Base-by-base conservation (phyloP, 805 yeast species). In the Hanseniaspora meyeri region DNA sequence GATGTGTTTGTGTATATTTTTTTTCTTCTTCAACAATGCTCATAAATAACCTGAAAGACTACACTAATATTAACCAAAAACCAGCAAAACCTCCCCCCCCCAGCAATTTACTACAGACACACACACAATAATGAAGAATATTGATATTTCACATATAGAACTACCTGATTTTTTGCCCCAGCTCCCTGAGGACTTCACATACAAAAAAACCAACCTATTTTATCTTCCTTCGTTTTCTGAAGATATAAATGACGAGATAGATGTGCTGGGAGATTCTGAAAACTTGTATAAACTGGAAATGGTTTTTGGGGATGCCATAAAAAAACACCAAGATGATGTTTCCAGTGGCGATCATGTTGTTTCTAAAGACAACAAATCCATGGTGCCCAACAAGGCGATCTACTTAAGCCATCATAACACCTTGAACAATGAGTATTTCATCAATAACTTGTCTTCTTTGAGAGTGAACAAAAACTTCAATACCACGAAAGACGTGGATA, bases 111-210 rank as follows among this genome's bases (percentile, higher is more conserved):
- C n/a, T n/a, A n/a, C n/a, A n/a, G n/a, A n/a, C 27, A 24, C 5
- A 24, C 27, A 24, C 7, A 32, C 4, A 10, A 32, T 32, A 32
- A 45, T 20, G 20, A n/a, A 37, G 12, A 24, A n/a, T 16, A 43
- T 29, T 9, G 39, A 43, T 19, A 52, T 52, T 7, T 17, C 34
- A 5, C 36, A 52, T 14, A 36, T 52, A 39, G 49, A 36, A 2
- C 10, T 52, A n/a, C 56, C 56, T 11, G 56, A 45, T 10, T 52
- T 43, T 39, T n/a, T 52, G 6, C 56, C 56, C 7, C 12, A 39
- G 4, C 24, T 52, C n/a, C 56, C 56, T 17, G 45, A 37, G 10
- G 50, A 52, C 20, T 52, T 52, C 19, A 52, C 56, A 11, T 52
- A 32, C 24, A 43, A 24, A 31, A 52, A 43, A 9, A 52, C 56